Percentiles rank a stretch among this genome's conserved stretches.
Evolutionary conservation across 139 green algal species (phyloP).

Genomic region (Raphidocelis subcapitata): DNA sequence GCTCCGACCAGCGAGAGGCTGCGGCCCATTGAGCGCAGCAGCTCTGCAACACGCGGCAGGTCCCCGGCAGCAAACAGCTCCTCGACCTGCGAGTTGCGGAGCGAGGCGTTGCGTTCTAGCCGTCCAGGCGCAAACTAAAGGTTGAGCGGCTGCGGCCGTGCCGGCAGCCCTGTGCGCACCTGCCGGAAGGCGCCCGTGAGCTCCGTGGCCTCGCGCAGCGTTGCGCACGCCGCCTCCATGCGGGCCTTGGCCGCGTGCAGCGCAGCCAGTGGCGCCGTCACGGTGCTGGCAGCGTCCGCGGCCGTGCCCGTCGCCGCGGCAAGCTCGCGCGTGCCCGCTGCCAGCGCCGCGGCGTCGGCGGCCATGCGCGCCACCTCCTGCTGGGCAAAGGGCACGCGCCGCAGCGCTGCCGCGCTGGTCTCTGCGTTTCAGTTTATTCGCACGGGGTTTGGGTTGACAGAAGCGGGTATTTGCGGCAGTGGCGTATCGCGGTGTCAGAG

Average conservation of each 20-base stretch:
- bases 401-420: conserved; percentile 63
- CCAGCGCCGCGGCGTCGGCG: conserved; percentile 53
- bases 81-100: too few species aligned
- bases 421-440: too few species aligned
- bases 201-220: conserved; percentile 85
- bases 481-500: too few species aligned
- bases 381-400: conserved; percentile 81
- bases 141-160: too few species aligned
- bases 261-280: conserved; percentile 7
- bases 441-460: too few species aligned
- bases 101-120: too few species aligned
- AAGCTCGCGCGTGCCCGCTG: too few species aligned
- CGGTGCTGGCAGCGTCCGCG: conserved; percentile 2
- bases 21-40: conserved; percentile 76
- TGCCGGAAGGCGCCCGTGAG: conserved; percentile 76
- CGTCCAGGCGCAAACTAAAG: too few species aligned
- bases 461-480: too few species aligned
- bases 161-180: too few species aligned
- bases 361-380: conserved; percentile 72
- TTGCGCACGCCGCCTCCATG: conserved; percentile 83
- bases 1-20: conserved; percentile 64
- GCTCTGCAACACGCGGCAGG: conserved; percentile 73
- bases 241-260: conserved; percentile 74
- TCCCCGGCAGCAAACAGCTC: conserved; percentile 72
- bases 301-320: too few species aligned